These are phyloP conservation scores for Fennellomyces sp. DNA, from an alignment of 371 early-diverging fungal genomes.

Conservation along the genomic window DNA sequence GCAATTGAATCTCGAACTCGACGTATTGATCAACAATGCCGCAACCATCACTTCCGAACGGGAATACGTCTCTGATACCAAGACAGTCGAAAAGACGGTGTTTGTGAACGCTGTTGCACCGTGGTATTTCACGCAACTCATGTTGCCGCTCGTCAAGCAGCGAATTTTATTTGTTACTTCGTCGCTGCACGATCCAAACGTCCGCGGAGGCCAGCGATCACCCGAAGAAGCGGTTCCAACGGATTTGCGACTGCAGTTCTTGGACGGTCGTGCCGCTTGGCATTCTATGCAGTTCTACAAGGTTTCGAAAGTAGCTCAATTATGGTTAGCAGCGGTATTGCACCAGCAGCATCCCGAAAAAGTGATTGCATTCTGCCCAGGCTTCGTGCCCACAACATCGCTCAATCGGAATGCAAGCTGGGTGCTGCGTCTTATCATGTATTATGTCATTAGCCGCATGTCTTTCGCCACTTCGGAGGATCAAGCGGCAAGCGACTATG, in stretches of 20 bases:
- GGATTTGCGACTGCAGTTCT: conserved; percentile 21
- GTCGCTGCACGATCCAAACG: conserved; percentile 32
- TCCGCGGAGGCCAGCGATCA: conserved; percentile 17
- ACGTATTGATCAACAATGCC: conserved; percentile 35
- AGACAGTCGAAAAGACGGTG: conserved; percentile 26
- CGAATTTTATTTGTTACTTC: conserved; percentile 41
- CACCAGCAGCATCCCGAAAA: conserved; percentile 12
- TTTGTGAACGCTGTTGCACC: conserved; percentile 43
- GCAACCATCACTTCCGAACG: conserved; percentile 14
- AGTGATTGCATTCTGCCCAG: conserved; percentile 37
- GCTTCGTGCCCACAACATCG: conserved; percentile 45
- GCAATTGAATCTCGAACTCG: conserved; percentile 10
- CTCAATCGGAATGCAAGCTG: conserved; percentile 29
- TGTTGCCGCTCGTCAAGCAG: conserved; percentile 28
- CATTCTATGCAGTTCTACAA: conserved; percentile 35
- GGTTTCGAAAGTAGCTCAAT: conserved; percentile 38
- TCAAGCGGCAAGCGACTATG: conserved; percentile 29
- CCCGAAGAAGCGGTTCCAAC: conserved; percentile 11
- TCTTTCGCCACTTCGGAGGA: conserved; percentile 33
- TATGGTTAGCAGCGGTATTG: conserved; percentile 21
- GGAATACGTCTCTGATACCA: conserved; percentile 11
- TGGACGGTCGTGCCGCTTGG: conserved; percentile 29
- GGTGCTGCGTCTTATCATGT: conserved; percentile 21
- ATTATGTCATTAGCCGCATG: conserved; percentile 13
- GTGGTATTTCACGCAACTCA: conserved; percentile 26